These are phyloP conservation scores for Paratinospora sagittata DNA, from an alignment of 164 flowering plant genomes.

Conservation along the genomic window DNA sequence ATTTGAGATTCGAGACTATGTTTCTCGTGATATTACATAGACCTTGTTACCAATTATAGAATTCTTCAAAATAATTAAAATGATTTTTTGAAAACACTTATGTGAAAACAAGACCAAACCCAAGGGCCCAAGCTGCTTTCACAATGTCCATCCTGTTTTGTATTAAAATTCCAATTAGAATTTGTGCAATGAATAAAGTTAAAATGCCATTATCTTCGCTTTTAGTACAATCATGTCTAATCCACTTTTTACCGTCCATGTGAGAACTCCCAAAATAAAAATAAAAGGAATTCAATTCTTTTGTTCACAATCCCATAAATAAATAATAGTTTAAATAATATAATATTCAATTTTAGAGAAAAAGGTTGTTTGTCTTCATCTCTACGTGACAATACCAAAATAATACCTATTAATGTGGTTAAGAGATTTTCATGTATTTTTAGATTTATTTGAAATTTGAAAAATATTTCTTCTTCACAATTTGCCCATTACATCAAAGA, in stretches of 20 bases:
- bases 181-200: slow-evolving; percentile 21
- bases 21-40: too few relatives aligned
- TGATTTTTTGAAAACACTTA: too few relatives aligned
- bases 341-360: slow-evolving; percentile 1
- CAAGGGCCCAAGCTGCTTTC: slow-evolving; percentile 12
- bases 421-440: too few relatives aligned
- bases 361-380: slow-evolving; percentile 38
- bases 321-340: not conserved
- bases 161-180: slow-evolving; percentile 24
- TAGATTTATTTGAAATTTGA: too few relatives aligned
- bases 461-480: too few relatives aligned
- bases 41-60: too few relatives aligned
- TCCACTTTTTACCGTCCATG: not conserved
- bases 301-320: too few relatives aligned
- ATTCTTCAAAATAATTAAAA: too few relatives aligned
- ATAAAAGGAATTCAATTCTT: not conserved
- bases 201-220: slow-evolving; percentile 3
- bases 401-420: too few relatives aligned
- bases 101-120: not conserved
- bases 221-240: not conserved
- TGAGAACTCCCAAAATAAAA: not conserved
- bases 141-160: slow-evolving; percentile 16
- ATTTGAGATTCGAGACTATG: too few relatives aligned
- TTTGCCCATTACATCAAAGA: too few relatives aligned
- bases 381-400: too few relatives aligned